These are phyloP conservation scores for Alternaria sp. DNA, from an alignment of 2,329 filamentous ascomycete species.

Conservation along the genomic window DNA sequence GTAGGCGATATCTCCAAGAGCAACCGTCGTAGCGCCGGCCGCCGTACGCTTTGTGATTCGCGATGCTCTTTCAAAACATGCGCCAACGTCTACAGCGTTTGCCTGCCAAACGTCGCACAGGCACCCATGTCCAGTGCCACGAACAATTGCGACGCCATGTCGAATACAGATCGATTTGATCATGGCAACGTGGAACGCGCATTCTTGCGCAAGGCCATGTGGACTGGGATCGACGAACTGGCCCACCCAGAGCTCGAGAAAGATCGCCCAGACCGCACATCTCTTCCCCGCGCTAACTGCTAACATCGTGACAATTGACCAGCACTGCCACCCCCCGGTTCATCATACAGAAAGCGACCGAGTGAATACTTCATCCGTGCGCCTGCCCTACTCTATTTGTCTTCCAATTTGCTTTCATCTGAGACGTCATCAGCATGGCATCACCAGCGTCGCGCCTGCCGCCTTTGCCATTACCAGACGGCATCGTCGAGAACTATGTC, in stretches of 20 bases:
- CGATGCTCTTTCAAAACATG: neutral
- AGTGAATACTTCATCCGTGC: neutral
- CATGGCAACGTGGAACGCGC: neutral
- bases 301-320: neutral
- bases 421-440: slow-evolving; percentile 2
- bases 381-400: neutral
- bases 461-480: slow-evolving; percentile 62
- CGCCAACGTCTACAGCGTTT: neutral
- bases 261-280: neutral
- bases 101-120: neutral
- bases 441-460: slow-evolving; percentile 30
- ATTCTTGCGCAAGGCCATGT: neutral
- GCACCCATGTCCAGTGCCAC: neutral
- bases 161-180: neutral
- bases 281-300: neutral
- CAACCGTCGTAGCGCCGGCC: neutral
- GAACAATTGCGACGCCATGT: neutral
- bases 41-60: neutral
- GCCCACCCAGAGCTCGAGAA: neutral
- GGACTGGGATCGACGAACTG: neutral
- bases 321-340: neutral
- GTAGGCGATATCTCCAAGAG: neutral
- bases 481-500: slow-evolving; percentile 63
- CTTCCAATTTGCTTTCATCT: neutral
- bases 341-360: neutral